Percentiles rank a stretch among this genome's conserved stretches.
These are phyloP conservation scores for Ceratocystis eucalypticola DNA, from an alignment of 2,329 filamentous ascomycete genomes.

Conservation along the genomic window DNA sequence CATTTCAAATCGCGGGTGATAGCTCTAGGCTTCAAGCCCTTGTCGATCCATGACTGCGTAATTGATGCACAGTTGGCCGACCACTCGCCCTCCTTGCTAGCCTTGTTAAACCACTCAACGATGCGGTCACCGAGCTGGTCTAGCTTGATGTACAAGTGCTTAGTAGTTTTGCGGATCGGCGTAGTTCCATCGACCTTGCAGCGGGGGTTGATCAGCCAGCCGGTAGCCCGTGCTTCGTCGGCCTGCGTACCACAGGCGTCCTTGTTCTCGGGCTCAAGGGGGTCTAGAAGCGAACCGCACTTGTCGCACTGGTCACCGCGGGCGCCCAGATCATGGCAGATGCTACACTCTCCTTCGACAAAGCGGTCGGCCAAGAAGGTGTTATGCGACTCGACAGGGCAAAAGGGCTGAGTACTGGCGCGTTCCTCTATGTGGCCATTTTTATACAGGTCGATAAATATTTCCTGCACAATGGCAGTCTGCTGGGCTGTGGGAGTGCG, in stretches of 20 bases:
- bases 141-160: slow-evolving; percentile 78
- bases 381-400: slow-evolving; percentile 49
- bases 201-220: slow-evolving; percentile 60
- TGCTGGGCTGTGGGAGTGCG: slow-evolving; percentile 80
- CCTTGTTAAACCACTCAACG: slow-evolving; percentile 61
- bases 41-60: slow-evolving; percentile 66
- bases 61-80: slow-evolving; percentile 61
- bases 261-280: slow-evolving; percentile 40
- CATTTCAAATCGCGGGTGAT: slow-evolving; percentile 90
- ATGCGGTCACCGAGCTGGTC: slow-evolving; percentile 70
- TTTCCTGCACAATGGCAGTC: slow-evolving; percentile 82
- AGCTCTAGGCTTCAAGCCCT: slow-evolving; percentile 72
- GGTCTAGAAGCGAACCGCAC: slow-evolving; percentile 59
- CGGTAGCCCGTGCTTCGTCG: slow-evolving; percentile 28
- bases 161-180: slow-evolving; percentile 68
- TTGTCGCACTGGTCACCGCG: slow-evolving; percentile 63
- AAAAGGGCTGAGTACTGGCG: slow-evolving; percentile 80
- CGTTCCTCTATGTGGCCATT: slow-evolving; percentile 82
- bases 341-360: slow-evolving; percentile 65
- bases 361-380: slow-evolving; percentile 77
- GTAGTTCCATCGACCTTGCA: slow-evolving; percentile 84
- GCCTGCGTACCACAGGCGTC: slow-evolving; percentile 27
- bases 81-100: slow-evolving; percentile 63
- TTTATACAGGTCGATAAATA: slow-evolving; percentile 75
- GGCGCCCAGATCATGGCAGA: slow-evolving; percentile 58